Base-by-base conservation (phyloP, 2,329 filamentous ascomycete genomes). In the Aspergillus novofumigatus region DNA sequence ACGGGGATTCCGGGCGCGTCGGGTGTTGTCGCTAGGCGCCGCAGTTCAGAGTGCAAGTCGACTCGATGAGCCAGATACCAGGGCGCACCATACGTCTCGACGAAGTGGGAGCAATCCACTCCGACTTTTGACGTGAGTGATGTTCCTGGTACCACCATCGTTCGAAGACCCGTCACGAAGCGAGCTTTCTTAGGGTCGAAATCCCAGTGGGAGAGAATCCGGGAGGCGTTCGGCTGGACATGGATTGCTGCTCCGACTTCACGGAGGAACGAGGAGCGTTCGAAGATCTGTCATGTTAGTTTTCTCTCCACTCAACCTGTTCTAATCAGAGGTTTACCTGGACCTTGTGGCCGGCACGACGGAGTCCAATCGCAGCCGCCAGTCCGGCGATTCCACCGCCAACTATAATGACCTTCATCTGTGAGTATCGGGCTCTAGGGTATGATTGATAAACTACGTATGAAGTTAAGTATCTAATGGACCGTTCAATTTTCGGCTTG, bases 221-320 rank as follows among this genome's bases (percentile, higher is more conserved):
- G 60, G 3, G 57, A 59, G 14, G 65, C 69, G 52, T 72, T 72
- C 1, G 69, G 69, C 17, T 62, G 58, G 41, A 71, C 57, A 10
- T 64, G 58, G 20, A 71, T 61, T 2, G 69, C 69, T 2, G 69
- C 69, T 23, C 69, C 68, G 25, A 69, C 62, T 57, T 72, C 68
- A 35, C 51, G 53, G 32, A 56, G 53, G 6, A 60, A 52, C 10
- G 53, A 53, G 0, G 58, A 59, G 3, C 55, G 55, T 48, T 59
- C 58, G 20, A 55, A 57, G 1, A 45, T 14, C 42, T 45, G 20
- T 0, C 32, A 7, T 38, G 14, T 14, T 38, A 17, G 17, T 14
- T 17, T 35, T 35, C 14, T 6, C 32, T 17, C 14, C 14, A 35
- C 2, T 35, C 32, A 11, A 35, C 2, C 14, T 17, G 32, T 35